Evolutionary conservation across 257 asterid species (phyloP).

Genomic region (Solanum habrochaites): DNA sequence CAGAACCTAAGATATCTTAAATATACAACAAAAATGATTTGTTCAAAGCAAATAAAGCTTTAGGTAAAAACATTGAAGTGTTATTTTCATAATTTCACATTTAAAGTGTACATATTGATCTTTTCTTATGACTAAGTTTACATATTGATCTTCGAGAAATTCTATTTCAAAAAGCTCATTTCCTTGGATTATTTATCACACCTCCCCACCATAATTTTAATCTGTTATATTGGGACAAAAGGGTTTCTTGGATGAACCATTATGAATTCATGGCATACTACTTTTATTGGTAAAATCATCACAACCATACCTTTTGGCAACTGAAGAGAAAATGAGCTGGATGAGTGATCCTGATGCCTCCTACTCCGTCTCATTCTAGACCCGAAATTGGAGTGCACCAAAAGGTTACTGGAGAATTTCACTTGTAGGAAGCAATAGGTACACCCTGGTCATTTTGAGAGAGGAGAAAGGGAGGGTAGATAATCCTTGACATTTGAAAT

Average conservation of each 20-base stretch:
- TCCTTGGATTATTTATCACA: background rate
- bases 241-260: background rate
- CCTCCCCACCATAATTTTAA: background rate
- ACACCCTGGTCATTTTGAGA: background rate
- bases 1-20: background rate
- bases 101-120: background rate
- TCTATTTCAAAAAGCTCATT: background rate
- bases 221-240: background rate
- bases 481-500: background rate
- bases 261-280: background rate
- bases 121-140: background rate
- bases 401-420: background rate
- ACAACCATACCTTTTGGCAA: background rate
- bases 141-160: background rate
- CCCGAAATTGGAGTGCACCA: background rate
- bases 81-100: background rate
- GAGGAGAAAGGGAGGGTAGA: background rate
- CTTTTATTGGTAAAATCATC: background rate
- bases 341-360: background rate
- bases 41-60: background rate
- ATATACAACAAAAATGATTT: background rate
- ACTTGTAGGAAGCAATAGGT: background rate
- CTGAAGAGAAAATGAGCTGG: background rate
- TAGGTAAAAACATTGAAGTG: background rate
- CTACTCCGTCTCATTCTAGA: background rate